Conservation (phyloP, 768 basidiomycete species). For the Paxillus ammoniavirescens region DNA sequence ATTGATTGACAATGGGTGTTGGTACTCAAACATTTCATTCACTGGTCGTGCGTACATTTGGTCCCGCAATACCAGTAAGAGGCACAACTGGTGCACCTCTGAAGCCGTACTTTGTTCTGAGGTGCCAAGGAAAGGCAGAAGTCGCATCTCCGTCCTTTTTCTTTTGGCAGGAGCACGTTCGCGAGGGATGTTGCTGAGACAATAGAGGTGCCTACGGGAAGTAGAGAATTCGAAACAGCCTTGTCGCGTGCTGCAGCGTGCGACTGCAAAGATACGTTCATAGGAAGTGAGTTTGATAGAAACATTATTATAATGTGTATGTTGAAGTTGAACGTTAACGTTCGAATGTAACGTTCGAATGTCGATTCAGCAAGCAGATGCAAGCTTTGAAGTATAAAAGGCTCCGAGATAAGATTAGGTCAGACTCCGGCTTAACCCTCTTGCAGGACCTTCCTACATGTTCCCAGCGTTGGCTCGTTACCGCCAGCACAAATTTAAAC, state of each 20-base stretch:
- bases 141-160: slow-evolving; percentile 71
- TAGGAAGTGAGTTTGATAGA: slow-evolving; percentile 6
- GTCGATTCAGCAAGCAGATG: not conserved
- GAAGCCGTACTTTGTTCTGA: slow-evolving; percentile 34
- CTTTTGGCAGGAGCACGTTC: slow-evolving; percentile 47
- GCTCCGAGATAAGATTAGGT: no score
- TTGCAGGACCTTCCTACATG: no score
- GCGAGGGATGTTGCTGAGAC: slow-evolving; percentile 45
- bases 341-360: not conserved
- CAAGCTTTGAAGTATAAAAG: no score
- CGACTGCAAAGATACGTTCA: slow-evolving; percentile 32
- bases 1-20: slow-evolving; percentile 9
- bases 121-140: slow-evolving; percentile 46
- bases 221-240: slow-evolving; percentile 39
- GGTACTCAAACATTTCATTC: slow-evolving; percentile 1
- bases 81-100: slow-evolving; percentile 63
- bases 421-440: no score
- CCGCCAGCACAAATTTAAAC: no score
- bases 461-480: not conserved
- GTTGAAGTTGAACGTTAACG: not conserved
- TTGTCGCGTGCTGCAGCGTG: slow-evolving; percentile 52
- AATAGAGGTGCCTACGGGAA: slow-evolving; percentile 50
- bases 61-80: slow-evolving; percentile 73
- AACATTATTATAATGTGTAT: slow-evolving; percentile 1
- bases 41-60: slow-evolving; percentile 47